These are phyloP conservation scores for Warburgia ugandensis DNA, from an alignment of 164 flowering plant genomes.

Conservation along the genomic window DNA sequence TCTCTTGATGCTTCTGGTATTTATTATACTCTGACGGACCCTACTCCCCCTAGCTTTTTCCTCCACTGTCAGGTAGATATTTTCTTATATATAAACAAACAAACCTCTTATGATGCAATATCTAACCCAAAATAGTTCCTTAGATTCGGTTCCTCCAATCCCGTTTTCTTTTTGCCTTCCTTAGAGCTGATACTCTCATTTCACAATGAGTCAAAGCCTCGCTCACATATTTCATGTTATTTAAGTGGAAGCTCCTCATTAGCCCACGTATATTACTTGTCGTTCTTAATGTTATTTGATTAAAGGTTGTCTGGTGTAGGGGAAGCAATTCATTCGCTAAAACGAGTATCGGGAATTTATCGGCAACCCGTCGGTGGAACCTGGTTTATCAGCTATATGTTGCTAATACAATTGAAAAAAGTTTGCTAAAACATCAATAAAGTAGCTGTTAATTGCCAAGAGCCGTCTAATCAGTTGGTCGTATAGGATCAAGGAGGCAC, in stretches of 20 bases:
- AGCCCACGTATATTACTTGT: neutral
- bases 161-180: neutral
- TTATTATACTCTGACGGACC: neutral
- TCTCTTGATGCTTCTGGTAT: constrained; percentile 4
- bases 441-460: no score
- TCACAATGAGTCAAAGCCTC: neutral
- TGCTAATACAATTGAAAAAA: no score
- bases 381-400: no score
- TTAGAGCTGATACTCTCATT: neutral
- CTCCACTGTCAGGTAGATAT: neutral
- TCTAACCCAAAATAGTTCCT: neutral
- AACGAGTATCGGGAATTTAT: no score
- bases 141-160: neutral
- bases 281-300: neutral
- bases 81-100: neutral
- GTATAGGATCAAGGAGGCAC: no score
- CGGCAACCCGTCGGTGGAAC: no score
- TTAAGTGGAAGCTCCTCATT: neutral
- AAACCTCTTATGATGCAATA: neutral
- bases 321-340: constrained; percentile 1
- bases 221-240: neutral
- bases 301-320: neutral
- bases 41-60: neutral
- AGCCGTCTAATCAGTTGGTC: no score
- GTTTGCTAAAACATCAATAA: no score